Evolutionary conservation across 352 stramenopile genomes (phyloP).

Genomic region (Phytopythium helicoides): DNA sequence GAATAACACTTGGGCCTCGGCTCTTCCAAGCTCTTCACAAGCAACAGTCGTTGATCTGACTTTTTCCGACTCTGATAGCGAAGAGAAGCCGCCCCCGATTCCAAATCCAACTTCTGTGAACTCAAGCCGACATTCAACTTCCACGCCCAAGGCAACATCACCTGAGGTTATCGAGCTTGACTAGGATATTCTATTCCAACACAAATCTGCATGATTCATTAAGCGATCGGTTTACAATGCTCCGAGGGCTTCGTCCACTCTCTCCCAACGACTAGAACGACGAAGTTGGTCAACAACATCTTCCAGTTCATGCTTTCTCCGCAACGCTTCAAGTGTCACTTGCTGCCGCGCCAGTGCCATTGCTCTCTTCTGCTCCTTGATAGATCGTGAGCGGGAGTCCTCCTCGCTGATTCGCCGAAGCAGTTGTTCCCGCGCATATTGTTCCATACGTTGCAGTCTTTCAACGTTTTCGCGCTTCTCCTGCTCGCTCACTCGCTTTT

Average conservation of each 20-base stretch:
- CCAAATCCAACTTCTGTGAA: too few species aligned
- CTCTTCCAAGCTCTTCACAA: not conserved
- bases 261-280: constrained; percentile 70
- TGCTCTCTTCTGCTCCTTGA: constrained; percentile 66
- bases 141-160: too few species aligned
- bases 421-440: constrained; percentile 62
- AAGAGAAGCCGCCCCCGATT: constrained; percentile 9
- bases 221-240: constrained; percentile 16
- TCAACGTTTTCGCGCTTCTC: constrained; percentile 72
- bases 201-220: not conserved
- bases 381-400: constrained; percentile 47
- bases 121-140: not conserved
- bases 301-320: constrained; percentile 65
- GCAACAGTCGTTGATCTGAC: constrained; percentile 29
- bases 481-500: constrained; percentile 46
- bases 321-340: constrained; percentile 54
- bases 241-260: constrained; percentile 77
- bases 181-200: constrained; percentile 8
- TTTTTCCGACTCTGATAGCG: constrained; percentile 33
- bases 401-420: constrained; percentile 52
- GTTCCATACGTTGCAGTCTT: constrained; percentile 69
- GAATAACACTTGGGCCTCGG: not conserved
- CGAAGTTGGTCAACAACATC: constrained; percentile 68
- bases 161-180: constrained; percentile 44
- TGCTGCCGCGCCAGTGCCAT: constrained; percentile 60